A percentile compares a stretch with the other conserved stretches of the same genome.
Evolutionary conservation across 371 early-diverging fungal species (phyloP).

Genomic region (Actinomucor elegans): DNA sequence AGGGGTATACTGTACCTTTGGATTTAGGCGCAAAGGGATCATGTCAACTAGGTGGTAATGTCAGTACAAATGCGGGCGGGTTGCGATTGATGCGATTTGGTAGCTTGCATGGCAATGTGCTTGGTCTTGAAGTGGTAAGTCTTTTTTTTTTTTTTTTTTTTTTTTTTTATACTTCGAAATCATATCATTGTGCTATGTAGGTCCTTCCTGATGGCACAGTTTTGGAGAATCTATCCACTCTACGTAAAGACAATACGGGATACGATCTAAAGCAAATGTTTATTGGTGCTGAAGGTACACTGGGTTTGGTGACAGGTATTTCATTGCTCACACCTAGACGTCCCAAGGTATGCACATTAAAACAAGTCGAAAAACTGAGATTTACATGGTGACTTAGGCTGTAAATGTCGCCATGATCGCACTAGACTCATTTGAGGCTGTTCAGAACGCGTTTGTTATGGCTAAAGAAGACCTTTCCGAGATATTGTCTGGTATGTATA

Average conservation of each 20-base stretch:
- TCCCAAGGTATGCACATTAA: conserved; percentile 9
- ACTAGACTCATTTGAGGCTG: conserved; percentile 39
- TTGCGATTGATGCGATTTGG: conserved; percentile 90
- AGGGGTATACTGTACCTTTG: conserved; percentile 79
- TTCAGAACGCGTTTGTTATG: conserved; percentile 43
- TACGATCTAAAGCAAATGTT: conserved; percentile 94
- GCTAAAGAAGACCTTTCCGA: conserved; percentile 49
- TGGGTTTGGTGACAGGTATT: conserved; percentile 89
- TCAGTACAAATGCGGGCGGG: conserved; percentile 96
- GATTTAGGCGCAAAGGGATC: conserved; percentile 89
- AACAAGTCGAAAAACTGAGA: not conserved
- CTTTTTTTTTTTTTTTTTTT: not conserved
- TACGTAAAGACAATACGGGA: conserved; percentile 89
- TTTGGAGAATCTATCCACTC: conserved; percentile 74
- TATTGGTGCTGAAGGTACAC: conserved; percentile 93
- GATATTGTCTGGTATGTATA: conserved; percentile 43
- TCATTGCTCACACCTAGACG: conserved; percentile 58
- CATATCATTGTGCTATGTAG: too few species aligned
- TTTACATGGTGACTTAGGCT: conserved; percentile 17
- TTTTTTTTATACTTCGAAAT: not conserved
- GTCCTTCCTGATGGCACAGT: conserved; percentile 87
- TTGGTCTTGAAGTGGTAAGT: conserved; percentile 77
- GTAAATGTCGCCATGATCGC: conserved; percentile 47
- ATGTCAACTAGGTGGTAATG: conserved; percentile 94
- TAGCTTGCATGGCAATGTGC: conserved; percentile 85